A percentile compares a stretch with the other conserved stretches of the same genome.
Conservation (phyloP, 495 filamentous ascomycete genomes). For the Tuber borchii region DNA sequence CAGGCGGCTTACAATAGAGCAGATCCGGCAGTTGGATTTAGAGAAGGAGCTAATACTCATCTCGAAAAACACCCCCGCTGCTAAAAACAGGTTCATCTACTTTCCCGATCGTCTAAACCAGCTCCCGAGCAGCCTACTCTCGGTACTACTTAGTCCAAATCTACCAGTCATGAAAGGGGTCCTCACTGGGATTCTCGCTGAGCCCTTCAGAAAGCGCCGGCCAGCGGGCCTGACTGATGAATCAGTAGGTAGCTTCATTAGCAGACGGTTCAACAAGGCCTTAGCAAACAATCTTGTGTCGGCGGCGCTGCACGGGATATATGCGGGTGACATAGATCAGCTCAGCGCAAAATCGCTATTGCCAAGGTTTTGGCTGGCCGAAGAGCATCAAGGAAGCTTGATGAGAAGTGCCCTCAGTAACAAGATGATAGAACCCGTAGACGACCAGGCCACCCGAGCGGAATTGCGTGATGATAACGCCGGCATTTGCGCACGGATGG, state of each 20-base stretch:
- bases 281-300: slow-evolving; percentile 71
- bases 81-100: slow-evolving; percentile 74
- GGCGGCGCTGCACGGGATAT: slow-evolving; percentile 79
- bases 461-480: slow-evolving; percentile 26
- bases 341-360: slow-evolving; percentile 64
- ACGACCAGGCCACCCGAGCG: slow-evolving; percentile 18
- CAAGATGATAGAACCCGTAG: slow-evolving; percentile 15
- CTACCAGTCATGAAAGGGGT: slow-evolving; percentile 61
- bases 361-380: slow-evolving; percentile 50
- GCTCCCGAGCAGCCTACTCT: slow-evolving; percentile 50
- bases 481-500: slow-evolving; percentile 19
- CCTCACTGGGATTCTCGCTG: slow-evolving; percentile 44
- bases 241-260: slow-evolving; percentile 64
- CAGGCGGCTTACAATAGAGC: neutral
- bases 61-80: slow-evolving; percentile 47
- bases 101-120: slow-evolving; percentile 82
- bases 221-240: slow-evolving; percentile 52
- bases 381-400: slow-evolving; percentile 44
- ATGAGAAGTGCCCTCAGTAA: slow-evolving; percentile 15
- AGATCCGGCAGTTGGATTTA: slow-evolving; percentile 62
- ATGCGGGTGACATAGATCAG: slow-evolving; percentile 81
- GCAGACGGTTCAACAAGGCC: slow-evolving; percentile 50
- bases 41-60: slow-evolving; percentile 57
- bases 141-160: slow-evolving; percentile 42
- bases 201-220: slow-evolving; percentile 42